Conservation (phyloP, 1,284 basidiomycete genomes). For the Neolentinus lepideus region DNA sequence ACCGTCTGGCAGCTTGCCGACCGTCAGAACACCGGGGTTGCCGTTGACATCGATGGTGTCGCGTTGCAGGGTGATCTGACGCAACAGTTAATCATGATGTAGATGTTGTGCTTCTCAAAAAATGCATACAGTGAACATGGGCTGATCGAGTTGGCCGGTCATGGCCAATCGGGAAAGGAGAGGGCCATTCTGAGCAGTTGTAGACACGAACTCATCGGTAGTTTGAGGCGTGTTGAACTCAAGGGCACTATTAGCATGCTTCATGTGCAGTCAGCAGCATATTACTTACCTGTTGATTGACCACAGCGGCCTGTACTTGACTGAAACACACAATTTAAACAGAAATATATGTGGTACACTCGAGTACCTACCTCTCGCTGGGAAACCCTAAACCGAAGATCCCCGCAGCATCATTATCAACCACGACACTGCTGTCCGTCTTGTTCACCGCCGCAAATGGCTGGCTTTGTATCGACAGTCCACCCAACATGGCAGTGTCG, state of each 20-base stretch:
- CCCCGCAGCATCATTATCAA: conserved; percentile 24
- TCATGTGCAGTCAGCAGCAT: background rate
- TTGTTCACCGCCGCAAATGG: conserved; percentile 26
- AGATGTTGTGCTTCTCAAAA: background rate
- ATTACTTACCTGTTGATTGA: conserved; percentile 22
- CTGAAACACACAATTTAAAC: conserved; percentile 16
- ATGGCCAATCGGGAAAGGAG: conserved; percentile 37
- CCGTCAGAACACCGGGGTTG: conserved; percentile 28
- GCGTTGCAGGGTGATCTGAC: conserved; percentile 31
- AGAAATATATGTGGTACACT: background rate
- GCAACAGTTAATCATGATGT: conserved; percentile 10
- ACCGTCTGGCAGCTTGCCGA: conserved; percentile 31
- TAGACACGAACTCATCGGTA: conserved; percentile 33
- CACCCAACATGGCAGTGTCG: conserved; percentile 29
- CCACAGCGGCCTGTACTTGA: conserved; percentile 30
- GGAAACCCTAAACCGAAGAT: conserved; percentile 35
- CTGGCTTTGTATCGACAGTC: conserved; percentile 25
- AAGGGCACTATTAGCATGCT: background rate
- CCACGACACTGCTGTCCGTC: conserved; percentile 28
- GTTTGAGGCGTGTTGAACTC: conserved; percentile 20
- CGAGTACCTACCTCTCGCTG: conserved; percentile 19
- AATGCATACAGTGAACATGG: conserved; percentile 32
- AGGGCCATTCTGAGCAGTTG: conserved; percentile 34
- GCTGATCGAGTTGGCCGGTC: conserved; percentile 32
- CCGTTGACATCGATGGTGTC: conserved; percentile 29